Base-by-base conservation (phyloP, 495 filamentous ascomycete species). In the Usnea hakonensis region DNA sequence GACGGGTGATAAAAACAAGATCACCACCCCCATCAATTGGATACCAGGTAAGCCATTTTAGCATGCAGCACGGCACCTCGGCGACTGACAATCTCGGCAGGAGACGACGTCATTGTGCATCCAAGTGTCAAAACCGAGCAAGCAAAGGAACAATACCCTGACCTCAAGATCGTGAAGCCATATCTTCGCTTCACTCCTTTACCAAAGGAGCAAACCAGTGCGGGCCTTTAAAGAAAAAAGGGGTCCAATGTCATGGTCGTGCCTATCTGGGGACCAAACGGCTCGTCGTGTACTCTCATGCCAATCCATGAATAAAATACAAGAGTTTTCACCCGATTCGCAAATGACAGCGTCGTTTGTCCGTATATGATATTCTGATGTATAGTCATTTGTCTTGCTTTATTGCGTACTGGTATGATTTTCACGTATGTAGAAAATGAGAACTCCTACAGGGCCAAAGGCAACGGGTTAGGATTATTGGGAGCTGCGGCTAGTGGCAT, bases 11-110 rank as follows among this genome's bases (percentile, higher is more conserved):
- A 96, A 97, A 87, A 81, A 96, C 82, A 87, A 86, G 68, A 78
- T 97, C 73, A 96, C 95, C 64, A 96, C 88, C 63, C 90, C 90
- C 23, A 91, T 95, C 77, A 91, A 95, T 86, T 90, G 90, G 90
- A 78, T 89, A 26, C 87, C 88, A 37, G 79, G 48, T 52, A 52
- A 52, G 48, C 55, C 59, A 61, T 30, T 59, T 57, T 30, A 44
- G 17, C 28, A 38, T 62, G 28, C 26, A 52, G 48, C 26, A 19
- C 48, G 37, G 41, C 30, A 43, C 26, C 1, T 30, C 26, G 40
- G 36, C 33, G 40, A 65, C 36, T 66, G 57, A 61, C 61, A 5
- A 21, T 14, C 5, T 57, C 7, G 35, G 23, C 50, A 67, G 86
- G 90, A 65, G 89, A 95, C 70, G 94, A 98, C 71, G 95, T 97